Conservation (phyloP, 2,329 filamentous ascomycete genomes). For the Botryosphaeria dothidea region DNA sequence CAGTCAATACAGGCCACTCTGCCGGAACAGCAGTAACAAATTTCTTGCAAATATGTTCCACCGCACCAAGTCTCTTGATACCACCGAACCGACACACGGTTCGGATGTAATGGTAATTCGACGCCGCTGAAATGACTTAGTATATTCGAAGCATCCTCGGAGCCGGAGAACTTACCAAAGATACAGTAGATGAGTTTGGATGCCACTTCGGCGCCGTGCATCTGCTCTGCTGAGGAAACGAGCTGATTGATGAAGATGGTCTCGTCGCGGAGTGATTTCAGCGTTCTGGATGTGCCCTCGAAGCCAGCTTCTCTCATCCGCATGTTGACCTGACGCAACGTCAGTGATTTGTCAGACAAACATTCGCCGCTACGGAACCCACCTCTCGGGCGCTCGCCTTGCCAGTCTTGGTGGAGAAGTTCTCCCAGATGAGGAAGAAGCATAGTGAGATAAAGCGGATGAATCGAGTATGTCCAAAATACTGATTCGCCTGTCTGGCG, state of each 20-base stretch:
- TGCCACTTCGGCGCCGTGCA: not conserved
- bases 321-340: no score
- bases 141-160: not conserved
- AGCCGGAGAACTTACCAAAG: not conserved
- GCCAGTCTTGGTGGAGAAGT: constrained; percentile 5
- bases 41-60: constrained; percentile 6
- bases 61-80: not conserved
- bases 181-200: not conserved
- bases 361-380: no score
- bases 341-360: no score
- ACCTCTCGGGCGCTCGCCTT: constrained; percentile 16
- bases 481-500: constrained; percentile 12
- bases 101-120: constrained; percentile 8
- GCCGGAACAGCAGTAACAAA: not conserved
- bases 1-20: not conserved
- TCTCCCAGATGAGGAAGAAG: constrained; percentile 18
- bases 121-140: not conserved
- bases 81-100: constrained; percentile 1
- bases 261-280: constrained; percentile 17
- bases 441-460: constrained; percentile 16
- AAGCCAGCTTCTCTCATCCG: constrained; percentile 18
- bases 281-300: constrained; percentile 10
- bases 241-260: constrained; percentile 17
- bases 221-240: constrained; percentile 11
- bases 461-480: constrained; percentile 12